Conservation (phyloP, 306 rosid species). For the Datisca glomerata region DNA sequence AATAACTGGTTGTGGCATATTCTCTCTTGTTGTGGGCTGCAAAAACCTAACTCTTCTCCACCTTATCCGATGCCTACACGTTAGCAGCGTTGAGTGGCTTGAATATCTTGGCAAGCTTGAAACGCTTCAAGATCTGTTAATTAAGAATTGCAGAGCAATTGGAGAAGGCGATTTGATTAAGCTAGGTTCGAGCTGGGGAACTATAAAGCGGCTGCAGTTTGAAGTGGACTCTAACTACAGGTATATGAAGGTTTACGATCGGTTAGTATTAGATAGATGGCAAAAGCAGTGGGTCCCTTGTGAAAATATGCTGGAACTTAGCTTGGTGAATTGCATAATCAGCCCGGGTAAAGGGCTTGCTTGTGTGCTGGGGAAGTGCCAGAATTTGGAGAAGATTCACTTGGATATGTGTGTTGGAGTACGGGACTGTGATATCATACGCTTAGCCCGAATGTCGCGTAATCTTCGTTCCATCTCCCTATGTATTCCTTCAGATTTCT, state of each 20-base stretch:
- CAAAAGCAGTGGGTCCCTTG: conserved; percentile 67
- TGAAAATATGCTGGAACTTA: conserved; percentile 60
- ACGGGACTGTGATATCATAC: conserved; percentile 62
- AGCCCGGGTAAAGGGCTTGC: conserved; percentile 92
- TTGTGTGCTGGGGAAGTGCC: conserved; percentile 69
- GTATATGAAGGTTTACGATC: conserved; percentile 81
- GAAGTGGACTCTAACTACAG: conserved; percentile 80
- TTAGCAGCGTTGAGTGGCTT: conserved; percentile 45
- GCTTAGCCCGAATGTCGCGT: conserved; percentile 48
- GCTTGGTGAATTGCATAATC: conserved; percentile 81
- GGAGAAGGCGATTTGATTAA: conserved; percentile 39
- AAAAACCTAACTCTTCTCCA: conserved; percentile 59
- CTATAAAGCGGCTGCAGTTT: conserved; percentile 60
- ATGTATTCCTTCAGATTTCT: conserved; percentile 77
- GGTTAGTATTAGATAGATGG: conserved; percentile 76
- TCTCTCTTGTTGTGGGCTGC: conserved; percentile 76
- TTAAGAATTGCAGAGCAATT: conserved; percentile 35
- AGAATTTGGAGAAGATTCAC: conserved; percentile 63
- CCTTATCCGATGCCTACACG: conserved; percentile 69
- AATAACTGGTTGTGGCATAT: conserved; percentile 72
- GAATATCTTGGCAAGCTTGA: conserved; percentile 32
- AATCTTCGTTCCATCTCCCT: conserved; percentile 55
- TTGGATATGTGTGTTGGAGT: conserved; percentile 91
- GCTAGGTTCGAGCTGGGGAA: conserved; percentile 66
- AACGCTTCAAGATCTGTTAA: conserved; percentile 26